These are phyloP conservation scores for Globisporangium barbulae DNA, from an alignment of 352 stramenopile species.

Conservation along the genomic window DNA sequence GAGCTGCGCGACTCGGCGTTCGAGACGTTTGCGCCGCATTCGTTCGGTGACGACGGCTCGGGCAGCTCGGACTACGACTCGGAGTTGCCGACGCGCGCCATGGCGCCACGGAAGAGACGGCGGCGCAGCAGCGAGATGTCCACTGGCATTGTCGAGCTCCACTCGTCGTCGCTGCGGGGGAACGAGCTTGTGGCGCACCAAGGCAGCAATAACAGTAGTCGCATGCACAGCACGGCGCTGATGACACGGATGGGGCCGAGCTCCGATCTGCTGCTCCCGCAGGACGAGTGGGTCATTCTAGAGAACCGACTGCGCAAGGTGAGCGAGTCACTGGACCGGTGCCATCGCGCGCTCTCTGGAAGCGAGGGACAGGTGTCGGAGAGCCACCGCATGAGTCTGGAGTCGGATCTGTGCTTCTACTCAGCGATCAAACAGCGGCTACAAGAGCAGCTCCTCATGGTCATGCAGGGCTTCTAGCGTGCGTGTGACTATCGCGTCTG, in stretches of 20 bases:
- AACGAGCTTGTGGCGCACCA: slow-evolving; percentile 35
- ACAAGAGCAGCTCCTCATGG: slow-evolving; percentile 65
- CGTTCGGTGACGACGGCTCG: slow-evolving; percentile 26
- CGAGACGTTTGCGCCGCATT: slow-evolving; percentile 24
- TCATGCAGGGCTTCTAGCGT: slow-evolving; percentile 46
- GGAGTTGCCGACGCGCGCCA: slow-evolving; percentile 8
- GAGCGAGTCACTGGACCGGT: slow-evolving; percentile 69
- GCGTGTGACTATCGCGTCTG: no score
- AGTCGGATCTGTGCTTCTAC: slow-evolving; percentile 67
- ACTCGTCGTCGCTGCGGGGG: slow-evolving; percentile 16
- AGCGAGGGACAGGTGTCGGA: slow-evolving; percentile 45
- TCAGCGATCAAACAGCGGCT: slow-evolving; percentile 70
- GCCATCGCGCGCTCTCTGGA: slow-evolving; percentile 44
- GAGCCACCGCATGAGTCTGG: slow-evolving; percentile 53
- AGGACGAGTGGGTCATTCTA: slow-evolving; percentile 65
- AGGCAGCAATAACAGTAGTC: slow-evolving; percentile 23
- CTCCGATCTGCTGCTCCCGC: slow-evolving; percentile 41
- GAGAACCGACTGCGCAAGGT: slow-evolving; percentile 59
- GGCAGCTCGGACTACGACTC: slow-evolving; percentile 34
- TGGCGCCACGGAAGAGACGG: slow-evolving; percentile 28
- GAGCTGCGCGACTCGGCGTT: slow-evolving; percentile 20
- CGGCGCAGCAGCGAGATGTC: slow-evolving; percentile 24
- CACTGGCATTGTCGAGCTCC: slow-evolving; percentile 43
- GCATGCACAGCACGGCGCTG: slow-evolving; percentile 40
- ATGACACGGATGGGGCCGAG: slow-evolving; percentile 30